These are phyloP conservation scores for Cercophora scortea DNA, from an alignment of 495 filamentous ascomycete genomes.

Conservation along the genomic window DNA sequence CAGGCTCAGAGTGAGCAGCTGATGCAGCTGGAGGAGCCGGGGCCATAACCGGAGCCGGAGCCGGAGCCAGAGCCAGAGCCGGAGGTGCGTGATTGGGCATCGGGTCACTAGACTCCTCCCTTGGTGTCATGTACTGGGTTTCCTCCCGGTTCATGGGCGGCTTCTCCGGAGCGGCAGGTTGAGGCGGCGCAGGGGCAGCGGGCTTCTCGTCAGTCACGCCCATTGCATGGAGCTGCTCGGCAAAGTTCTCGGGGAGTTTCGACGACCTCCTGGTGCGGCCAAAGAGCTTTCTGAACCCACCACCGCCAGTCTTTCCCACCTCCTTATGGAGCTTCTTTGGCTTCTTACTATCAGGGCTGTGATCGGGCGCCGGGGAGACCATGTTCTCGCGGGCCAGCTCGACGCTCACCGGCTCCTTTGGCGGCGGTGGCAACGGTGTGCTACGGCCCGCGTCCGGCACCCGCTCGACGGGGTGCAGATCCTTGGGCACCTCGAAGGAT, in stretches of 20 bases:
- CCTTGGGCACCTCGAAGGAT: slow-evolving; percentile 22
- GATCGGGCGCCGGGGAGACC: slow-evolving; percentile 35
- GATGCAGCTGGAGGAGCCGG: slow-evolving; percentile 4
- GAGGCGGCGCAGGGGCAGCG: slow-evolving; percentile 12
- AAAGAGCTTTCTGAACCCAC: slow-evolving; percentile 56
- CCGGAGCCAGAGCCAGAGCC: slow-evolving; percentile 3
- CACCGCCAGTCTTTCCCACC: slow-evolving; percentile 36
- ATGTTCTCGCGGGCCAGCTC: slow-evolving; percentile 33
- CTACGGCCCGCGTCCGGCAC: slow-evolving; percentile 19
- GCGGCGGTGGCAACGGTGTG: slow-evolving; percentile 31
- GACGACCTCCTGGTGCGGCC: slow-evolving; percentile 50
- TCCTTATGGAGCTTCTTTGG: slow-evolving; percentile 50
- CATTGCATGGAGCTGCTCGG: slow-evolving; percentile 31
- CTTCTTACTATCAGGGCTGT: slow-evolving; percentile 39
- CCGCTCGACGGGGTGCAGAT: slow-evolving; percentile 30
- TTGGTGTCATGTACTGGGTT: slow-evolving; percentile 14
- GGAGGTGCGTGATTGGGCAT: slow-evolving; percentile 3
- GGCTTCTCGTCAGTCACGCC: slow-evolving; percentile 13
- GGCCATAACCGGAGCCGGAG: slow-evolving; percentile 5
- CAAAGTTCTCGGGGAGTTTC: slow-evolving; percentile 41
- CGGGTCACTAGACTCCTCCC: slow-evolving; percentile 22
- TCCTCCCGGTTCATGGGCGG: slow-evolving; percentile 16
- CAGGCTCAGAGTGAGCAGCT: slow-evolving; percentile 12
- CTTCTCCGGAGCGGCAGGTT: slow-evolving; percentile 20
- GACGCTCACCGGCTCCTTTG: slow-evolving; percentile 28